Base-by-base conservation (phyloP, 768 basidiomycete genomes). In the Punctularia strigosozonata region DNA sequence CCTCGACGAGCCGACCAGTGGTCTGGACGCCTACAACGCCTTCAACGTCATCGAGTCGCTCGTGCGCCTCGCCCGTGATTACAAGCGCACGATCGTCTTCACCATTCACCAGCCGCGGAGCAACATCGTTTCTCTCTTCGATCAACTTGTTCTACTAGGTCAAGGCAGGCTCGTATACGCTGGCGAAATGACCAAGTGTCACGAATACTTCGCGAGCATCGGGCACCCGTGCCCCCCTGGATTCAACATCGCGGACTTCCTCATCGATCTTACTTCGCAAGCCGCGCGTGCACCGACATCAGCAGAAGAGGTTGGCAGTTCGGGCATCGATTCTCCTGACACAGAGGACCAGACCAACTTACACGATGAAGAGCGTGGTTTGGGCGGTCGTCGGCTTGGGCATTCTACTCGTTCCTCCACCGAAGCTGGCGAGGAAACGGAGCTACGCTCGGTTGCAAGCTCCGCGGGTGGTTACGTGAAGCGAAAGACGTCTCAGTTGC, bases 91-190 rank as follows among this genome's bases (percentile, higher is more conserved):
- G 0, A 88, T 98, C 37, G 70, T 98, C 42, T 95, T 98, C 63
- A 98, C 94, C 0, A 98, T 99, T 41, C 95, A 99, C 51, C 95
- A 98, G 57, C 95, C 94, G 12, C 80, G 94, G 37, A 91, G 88
- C 56, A 97, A 97, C 59, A 98, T 99, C 48, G 92, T 98, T 12
- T 80, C 89, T 0, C 64, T 99, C 10, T 98, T 99, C 48, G 94
- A 99, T 54, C 81, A 92, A 44, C 69, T 99, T 22, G 58, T 98
- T 3, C 65, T 98, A 3, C 69, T 99, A 14, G 87, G 87, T 0
- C 69, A 74, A 37, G 95, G 95, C 2, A 83, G 78, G 50, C 59
- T 82, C 6, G 79, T 92, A 4, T 95, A 91, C 59, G 81, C 84
- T 3, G 90, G 91, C 10, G 80, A 79, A 45, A 74, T 80, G 23